Percentiles rank a stretch among this genome's conserved stretches.
Evolutionary conservation across 2,329 filamentous ascomycete species (phyloP).

Genomic region (Epichloe baconii): DNA sequence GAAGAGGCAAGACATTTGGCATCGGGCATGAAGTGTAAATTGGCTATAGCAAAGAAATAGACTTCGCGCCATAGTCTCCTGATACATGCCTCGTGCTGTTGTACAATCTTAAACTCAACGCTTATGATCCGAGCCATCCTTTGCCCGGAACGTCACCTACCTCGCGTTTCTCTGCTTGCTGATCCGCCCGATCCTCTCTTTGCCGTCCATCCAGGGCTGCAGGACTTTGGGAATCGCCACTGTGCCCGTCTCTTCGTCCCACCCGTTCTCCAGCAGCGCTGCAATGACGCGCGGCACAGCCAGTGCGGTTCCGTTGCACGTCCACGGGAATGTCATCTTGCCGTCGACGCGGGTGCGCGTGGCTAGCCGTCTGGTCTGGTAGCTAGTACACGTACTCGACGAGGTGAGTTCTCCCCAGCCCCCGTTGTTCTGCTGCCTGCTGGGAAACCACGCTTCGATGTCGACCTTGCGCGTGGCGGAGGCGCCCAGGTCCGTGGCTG

Average conservation of each 20-base stretch:
- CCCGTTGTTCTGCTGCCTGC: constrained; percentile 40
- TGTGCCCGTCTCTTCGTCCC: constrained; percentile 54
- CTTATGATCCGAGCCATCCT: background rate
- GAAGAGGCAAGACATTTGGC: too few relatives aligned
- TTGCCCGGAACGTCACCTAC: background rate
- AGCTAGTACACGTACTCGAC: constrained; percentile 85
- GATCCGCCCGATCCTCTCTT: constrained; percentile 43
- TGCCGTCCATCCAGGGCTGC: constrained; percentile 71
- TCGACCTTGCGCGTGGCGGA: constrained; percentile 79
- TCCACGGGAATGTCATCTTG: constrained; percentile 66
- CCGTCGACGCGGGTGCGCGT: constrained; percentile 51
- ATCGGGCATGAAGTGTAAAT: too few relatives aligned
- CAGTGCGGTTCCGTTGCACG: constrained; percentile 85
- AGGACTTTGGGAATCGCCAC: constrained; percentile 71
- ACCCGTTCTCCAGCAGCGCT: constrained; percentile 80
- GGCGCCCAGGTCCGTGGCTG: constrained; percentile 73
- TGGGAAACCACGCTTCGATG: constrained; percentile 90
- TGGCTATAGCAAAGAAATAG: too few relatives aligned
- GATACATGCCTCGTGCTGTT: too few relatives aligned
- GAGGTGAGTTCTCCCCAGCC: constrained; percentile 94
- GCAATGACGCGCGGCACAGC: constrained; percentile 84
- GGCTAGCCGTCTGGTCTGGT: constrained; percentile 71
- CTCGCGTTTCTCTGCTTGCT: constrained; percentile 13
- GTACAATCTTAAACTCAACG: too few relatives aligned
- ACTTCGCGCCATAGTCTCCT: too few relatives aligned